These are phyloP conservation scores for Phytophthora chlamydospora DNA, from an alignment of 352 stramenopile species.

Conservation along the genomic window DNA sequence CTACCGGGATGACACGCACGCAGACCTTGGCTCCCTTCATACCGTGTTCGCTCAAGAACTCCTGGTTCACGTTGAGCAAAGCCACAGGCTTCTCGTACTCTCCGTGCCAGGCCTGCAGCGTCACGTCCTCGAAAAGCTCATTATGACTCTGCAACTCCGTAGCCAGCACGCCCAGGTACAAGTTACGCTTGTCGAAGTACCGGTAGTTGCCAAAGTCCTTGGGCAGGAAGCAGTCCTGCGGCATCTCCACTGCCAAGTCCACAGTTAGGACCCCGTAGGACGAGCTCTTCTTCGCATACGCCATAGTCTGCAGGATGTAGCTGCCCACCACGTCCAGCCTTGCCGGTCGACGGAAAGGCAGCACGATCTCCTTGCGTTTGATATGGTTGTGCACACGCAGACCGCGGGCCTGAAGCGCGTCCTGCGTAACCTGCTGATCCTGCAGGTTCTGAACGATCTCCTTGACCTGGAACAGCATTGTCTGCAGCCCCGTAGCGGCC, in stretches of 20 bases:
- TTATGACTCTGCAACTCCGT: conserved; percentile 52
- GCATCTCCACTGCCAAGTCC: conserved; percentile 88
- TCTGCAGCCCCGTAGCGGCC: conserved; percentile 53
- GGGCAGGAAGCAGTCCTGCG: conserved; percentile 75
- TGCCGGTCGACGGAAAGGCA: conserved; percentile 79
- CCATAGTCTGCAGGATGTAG: conserved; percentile 88
- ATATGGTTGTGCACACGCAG: conserved; percentile 75
- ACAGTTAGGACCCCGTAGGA: conserved; percentile 72
- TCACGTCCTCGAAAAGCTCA: conserved; percentile 59
- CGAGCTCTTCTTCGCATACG: conserved; percentile 54
- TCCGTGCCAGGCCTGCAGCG: conserved; percentile 72
- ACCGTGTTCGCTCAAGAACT: conserved; percentile 45
- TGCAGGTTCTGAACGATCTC: conserved; percentile 64
- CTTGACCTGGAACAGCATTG: conserved; percentile 86
- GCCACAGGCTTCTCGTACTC: conserved; percentile 83
- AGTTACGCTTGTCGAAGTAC: conserved; percentile 89
- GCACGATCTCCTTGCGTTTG: conserved; percentile 86
- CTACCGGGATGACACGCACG: conserved; percentile 79
- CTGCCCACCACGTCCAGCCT: conserved; percentile 87
- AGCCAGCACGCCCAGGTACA: conserved; percentile 85
- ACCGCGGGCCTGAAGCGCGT: conserved; percentile 59
- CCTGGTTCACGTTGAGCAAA: conserved; percentile 51
- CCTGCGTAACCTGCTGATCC: conserved; percentile 78
- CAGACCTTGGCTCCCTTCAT: conserved; percentile 61
- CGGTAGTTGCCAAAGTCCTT: conserved; percentile 92